These are phyloP conservation scores for Fusarium sp. DNA, from an alignment of 2,329 filamentous ascomycete species.

Conservation along the genomic window DNA sequence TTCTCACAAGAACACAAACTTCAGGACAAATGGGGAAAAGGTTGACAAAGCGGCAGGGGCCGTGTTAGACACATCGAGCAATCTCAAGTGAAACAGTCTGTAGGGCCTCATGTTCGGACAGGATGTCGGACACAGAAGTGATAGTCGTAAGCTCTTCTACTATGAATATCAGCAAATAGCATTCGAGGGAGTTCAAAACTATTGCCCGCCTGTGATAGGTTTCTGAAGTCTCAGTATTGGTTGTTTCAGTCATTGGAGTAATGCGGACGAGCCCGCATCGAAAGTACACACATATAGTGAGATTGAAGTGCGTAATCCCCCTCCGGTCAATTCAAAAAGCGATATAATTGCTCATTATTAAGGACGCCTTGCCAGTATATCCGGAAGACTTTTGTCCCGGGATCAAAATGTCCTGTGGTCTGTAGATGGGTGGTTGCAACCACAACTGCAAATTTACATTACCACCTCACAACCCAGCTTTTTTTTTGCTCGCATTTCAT, in stretches of 20 bases:
- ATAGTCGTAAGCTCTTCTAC: slow-evolving; percentile 11
- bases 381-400: not conserved
- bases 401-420: not conserved
- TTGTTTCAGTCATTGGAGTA: not conserved
- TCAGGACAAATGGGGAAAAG: slow-evolving; percentile 10
- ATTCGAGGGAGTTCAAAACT: not conserved
- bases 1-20: slow-evolving; percentile 1
- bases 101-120: slow-evolving; percentile 9
- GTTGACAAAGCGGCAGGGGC: slow-evolving; percentile 27
- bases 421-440: not conserved
- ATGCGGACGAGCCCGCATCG: not conserved
- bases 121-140: slow-evolving; percentile 21
- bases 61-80: slow-evolving; percentile 27
- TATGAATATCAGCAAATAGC: not conserved
- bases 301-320: not conserved
- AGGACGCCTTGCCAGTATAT: not conserved
- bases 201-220: not conserved
- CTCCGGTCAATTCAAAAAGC: not conserved
- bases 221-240: not conserved
- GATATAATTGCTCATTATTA: not conserved
- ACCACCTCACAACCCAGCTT: not conserved
- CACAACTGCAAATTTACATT: not conserved
- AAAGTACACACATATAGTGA: slow-evolving; percentile 1
- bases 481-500: slow-evolving; percentile 5
- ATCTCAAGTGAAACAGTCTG: slow-evolving; percentile 15